Conservation (phyloP, 805 yeast genomes). For the Yamadazyma phyllophila region DNA sequence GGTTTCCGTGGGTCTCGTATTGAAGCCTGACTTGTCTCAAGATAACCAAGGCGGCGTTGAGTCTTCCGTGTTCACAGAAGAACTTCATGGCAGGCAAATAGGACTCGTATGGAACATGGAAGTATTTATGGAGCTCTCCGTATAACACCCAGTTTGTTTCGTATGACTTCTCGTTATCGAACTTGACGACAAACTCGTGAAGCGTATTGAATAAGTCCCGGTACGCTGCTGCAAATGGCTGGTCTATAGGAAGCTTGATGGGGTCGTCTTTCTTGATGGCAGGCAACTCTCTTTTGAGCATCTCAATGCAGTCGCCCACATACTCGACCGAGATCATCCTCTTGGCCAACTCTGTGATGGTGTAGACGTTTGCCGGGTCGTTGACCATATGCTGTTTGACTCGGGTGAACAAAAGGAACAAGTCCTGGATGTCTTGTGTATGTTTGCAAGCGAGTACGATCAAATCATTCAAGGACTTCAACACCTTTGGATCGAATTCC, state of each 20-base stretch:
- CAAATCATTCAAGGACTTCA: slow-evolving; percentile 44
- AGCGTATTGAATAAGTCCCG: slow-evolving; percentile 25
- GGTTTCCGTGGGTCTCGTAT: slow-evolving; percentile 47
- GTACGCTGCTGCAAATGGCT: slow-evolving; percentile 26
- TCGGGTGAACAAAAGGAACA: slow-evolving; percentile 32
- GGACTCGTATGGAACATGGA: slow-evolving; percentile 55
- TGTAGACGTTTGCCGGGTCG: slow-evolving; percentile 24
- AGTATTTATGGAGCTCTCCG: slow-evolving; percentile 53
- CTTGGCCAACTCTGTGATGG: slow-evolving; percentile 25
- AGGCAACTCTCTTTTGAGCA: slow-evolving; percentile 41
- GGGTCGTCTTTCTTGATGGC: slow-evolving; percentile 27
- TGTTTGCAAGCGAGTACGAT: slow-evolving; percentile 31
- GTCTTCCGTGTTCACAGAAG: slow-evolving; percentile 52
- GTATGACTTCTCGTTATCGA: slow-evolving; percentile 25
- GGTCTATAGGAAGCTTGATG: slow-evolving; percentile 24
- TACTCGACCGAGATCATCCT: slow-evolving; percentile 33
- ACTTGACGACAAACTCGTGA: slow-evolving; percentile 29
- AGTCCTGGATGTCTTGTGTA: slow-evolving; percentile 25
- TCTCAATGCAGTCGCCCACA: slow-evolving; percentile 41
- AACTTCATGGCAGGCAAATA: slow-evolving; percentile 58
- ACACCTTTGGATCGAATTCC: slow-evolving; percentile 32
- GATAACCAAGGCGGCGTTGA: slow-evolving; percentile 60
- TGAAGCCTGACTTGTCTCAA: slow-evolving; percentile 59
- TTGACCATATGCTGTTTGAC: slow-evolving; percentile 37
- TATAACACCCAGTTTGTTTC: slow-evolving; percentile 61